These are phyloP conservation scores for Leishmania tropica DNA, from an alignment of 208 protist genomes.

Conservation along the genomic window DNA sequence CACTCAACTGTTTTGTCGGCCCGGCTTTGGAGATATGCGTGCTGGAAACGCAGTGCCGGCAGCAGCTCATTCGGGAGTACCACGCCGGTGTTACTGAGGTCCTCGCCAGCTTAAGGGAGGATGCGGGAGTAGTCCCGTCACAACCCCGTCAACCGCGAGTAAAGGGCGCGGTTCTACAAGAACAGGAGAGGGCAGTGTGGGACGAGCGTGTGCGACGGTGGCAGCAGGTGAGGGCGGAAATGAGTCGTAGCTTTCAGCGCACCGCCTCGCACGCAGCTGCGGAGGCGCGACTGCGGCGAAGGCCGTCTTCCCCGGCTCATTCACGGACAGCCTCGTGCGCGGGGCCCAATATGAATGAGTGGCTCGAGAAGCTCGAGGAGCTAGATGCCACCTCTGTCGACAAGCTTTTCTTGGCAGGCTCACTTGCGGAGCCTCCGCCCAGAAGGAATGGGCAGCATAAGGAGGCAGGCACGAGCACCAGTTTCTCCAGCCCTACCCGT, in stretches of 20 bases:
- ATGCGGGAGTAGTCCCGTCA: no score
- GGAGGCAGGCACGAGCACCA: neutral
- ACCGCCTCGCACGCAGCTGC: slow-evolving; percentile 14
- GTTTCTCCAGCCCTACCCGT: neutral
- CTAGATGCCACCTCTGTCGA: slow-evolving; percentile 3
- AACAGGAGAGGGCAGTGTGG: neutral
- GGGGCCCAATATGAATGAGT: neutral
- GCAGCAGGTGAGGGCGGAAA: slow-evolving; percentile 2
- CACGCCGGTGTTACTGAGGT: neutral
- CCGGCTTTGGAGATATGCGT: slow-evolving; percentile 18
- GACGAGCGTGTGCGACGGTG: slow-evolving; percentile 4
- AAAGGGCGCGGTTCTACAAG: neutral
- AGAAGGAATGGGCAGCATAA: no score
- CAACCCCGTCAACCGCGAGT: no score
- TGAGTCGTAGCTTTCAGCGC: slow-evolving; percentile 1
- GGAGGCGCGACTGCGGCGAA: neutral
- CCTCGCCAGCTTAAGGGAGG: neutral
- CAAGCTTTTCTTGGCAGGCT: neutral
- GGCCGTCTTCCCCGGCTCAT: neutral
- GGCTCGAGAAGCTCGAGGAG: neutral
- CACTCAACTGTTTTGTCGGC: slow-evolving; percentile 12
- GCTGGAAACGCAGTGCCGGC: slow-evolving; percentile 22
- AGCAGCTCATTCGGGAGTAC: slow-evolving; percentile 17
- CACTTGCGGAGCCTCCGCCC: neutral
- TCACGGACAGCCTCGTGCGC: neutral